Evolutionary conservation across 2,329 filamentous ascomycete species (phyloP).

Genomic region (Scedosporium apiospermum): DNA sequence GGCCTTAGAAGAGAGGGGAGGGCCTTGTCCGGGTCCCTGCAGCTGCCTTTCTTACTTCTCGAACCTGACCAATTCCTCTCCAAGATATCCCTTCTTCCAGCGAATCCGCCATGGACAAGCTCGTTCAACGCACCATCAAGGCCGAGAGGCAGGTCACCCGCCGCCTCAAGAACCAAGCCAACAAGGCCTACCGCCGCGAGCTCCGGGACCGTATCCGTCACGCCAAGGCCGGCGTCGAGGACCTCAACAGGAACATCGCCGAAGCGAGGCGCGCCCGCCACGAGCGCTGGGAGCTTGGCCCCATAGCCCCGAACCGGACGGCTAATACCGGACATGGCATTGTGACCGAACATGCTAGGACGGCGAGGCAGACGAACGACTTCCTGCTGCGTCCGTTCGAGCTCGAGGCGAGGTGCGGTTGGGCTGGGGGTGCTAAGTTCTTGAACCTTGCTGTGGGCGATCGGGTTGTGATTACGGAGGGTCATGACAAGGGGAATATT

Average conservation of each 20-base stretch:
- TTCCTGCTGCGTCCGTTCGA: slow-evolving; percentile 23
- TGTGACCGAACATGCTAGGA: slow-evolving; percentile 9
- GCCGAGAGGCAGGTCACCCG: slow-evolving; percentile 55
- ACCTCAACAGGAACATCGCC: slow-evolving; percentile 25
- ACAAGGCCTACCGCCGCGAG: slow-evolving; percentile 21
- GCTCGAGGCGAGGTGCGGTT: slow-evolving; percentile 34
- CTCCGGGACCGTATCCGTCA: slow-evolving; percentile 18
- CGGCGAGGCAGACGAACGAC: slow-evolving; percentile 13
- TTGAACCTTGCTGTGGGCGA: slow-evolving; percentile 61
- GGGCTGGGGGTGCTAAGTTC: slow-evolving; percentile 45
- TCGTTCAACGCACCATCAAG: slow-evolving; percentile 55
- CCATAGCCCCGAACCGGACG: slow-evolving; percentile 69
- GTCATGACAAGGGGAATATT: slow-evolving; percentile 76
- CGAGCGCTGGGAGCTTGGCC: slow-evolving; percentile 72
- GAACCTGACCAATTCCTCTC: not conserved
- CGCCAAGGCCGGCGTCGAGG: slow-evolving; percentile 18
- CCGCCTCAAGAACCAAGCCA: slow-evolving; percentile 28
- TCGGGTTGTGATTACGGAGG: slow-evolving; percentile 71
- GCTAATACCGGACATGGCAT: slow-evolving; percentile 56
- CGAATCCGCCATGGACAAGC: slow-evolving; percentile 53
- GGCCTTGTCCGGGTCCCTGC: not conserved
- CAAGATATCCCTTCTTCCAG: not conserved
- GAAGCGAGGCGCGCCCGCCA: slow-evolving; percentile 42
- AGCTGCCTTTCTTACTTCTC: not conserved
- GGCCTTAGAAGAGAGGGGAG: not conserved